Evolutionary conservation across 1,284 basidiomycete genomes (phyloP), one percentile per base, ranked within the genome.

Genomic region (Phylloporus sp.): DNA sequence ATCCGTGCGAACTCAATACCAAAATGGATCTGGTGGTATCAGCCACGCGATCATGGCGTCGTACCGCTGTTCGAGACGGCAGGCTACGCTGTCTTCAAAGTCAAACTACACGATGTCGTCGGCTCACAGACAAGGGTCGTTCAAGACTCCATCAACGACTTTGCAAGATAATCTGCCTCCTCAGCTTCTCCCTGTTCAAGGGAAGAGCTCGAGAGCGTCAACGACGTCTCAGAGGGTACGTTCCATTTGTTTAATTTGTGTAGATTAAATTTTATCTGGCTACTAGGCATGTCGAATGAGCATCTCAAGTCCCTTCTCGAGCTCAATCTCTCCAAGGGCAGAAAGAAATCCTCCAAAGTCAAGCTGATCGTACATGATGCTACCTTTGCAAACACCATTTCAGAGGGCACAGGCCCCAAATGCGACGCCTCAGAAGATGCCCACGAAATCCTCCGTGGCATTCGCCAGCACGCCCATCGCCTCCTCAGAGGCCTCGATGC

Each of bases 151-250:
- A 91, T 97, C 75, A 86, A 86, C 73, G 95, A 99, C 82, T 85
- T 97, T 75, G 86, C 73, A 96, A 97, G 86, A 97, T 98, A 94
- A 94, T 99, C 73, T 87, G 91, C 77, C 85, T 99, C 76, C 82
- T 94, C 81, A 97, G 94, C 78, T 99, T 99, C 85, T 88, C 92
- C 67, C 97, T 98, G 3, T 99, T 98, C 88, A 96, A 95, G 81
- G 2, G 94, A 99, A 80, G 98, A 97, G 37, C 85, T 99, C 72
- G 96, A 99, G 83, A 98, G 98, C 77, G 93, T 93, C 66, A 98
- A 99, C 80, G 97, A 99, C 82, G 84, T 99, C 23, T 99, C 97
- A 8, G 97, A 99, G 86, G 96, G 97, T 96, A 73, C 63, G 85
- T 72, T 17, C 14, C 5, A 11, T 14, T 7, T 15, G 15, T 29